These are phyloP conservation scores for Allomyces arbusculus DNA, from an alignment of 192 early-diverging fungal species.

Conservation along the genomic window DNA sequence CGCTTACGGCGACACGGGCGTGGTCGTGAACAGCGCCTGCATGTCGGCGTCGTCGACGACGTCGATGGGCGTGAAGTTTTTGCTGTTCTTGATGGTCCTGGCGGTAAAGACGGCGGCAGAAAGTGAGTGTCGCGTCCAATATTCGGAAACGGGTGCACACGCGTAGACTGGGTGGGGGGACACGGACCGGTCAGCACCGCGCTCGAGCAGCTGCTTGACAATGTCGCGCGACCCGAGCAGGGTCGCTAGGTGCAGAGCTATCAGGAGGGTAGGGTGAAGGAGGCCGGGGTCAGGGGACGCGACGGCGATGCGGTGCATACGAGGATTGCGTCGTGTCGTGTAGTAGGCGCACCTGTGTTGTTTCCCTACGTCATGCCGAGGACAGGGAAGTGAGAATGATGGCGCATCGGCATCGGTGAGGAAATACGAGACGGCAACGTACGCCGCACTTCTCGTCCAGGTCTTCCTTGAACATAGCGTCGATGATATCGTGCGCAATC, in stretches of 20 bases:
- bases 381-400: background rate
- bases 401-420: background rate
- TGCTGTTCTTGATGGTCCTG: background rate
- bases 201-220: slow-evolving; percentile 25
- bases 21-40: background rate
- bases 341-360: slow-evolving; percentile 13
- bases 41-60: background rate
- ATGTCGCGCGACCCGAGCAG: slow-evolving; percentile 24
- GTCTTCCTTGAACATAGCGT: slow-evolving; percentile 27
- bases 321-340: background rate
- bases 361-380: slow-evolving; percentile 14
- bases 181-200: slow-evolving; percentile 16
- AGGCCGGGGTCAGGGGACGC: no score
- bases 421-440: background rate
- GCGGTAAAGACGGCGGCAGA: no score
- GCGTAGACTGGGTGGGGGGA: no score
- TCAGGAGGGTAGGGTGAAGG: no score
- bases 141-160: no score
- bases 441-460: slow-evolving; percentile 30
- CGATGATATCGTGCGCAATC: slow-evolving; percentile 31
- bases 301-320: background rate
- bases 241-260: slow-evolving; percentile 32
- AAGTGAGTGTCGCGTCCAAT: no score
- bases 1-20: background rate
- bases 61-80: background rate